Conservation (phyloP, 2,329 filamentous ascomycete genomes). For the Escovopsis sp. region DNA sequence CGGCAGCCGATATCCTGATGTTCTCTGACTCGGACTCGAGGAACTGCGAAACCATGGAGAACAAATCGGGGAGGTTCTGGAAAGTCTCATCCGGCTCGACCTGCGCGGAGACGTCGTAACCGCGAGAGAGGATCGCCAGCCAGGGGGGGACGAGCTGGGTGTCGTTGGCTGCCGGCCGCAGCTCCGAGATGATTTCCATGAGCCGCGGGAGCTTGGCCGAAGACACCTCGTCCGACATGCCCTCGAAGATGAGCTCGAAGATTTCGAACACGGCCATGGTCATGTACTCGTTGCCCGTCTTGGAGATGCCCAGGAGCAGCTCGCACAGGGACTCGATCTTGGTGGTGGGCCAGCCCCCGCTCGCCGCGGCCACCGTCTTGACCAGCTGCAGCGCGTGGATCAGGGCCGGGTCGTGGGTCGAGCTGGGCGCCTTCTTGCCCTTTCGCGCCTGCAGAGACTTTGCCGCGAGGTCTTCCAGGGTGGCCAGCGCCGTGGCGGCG, state of each 20-base stretch:
- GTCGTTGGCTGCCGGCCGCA: slow-evolving; percentile 85
- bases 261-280: slow-evolving; percentile 95
- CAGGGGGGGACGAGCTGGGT: slow-evolving; percentile 88
- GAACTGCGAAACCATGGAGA: slow-evolving; percentile 65
- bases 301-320: slow-evolving; percentile 73
- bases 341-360: slow-evolving; percentile 89
- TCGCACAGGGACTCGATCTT: slow-evolving; percentile 91
- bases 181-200: slow-evolving; percentile 79
- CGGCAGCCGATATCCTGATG: slow-evolving; percentile 84
- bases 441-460: slow-evolving; percentile 50
- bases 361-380: slow-evolving; percentile 74
- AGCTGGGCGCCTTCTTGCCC: slow-evolving; percentile 41
- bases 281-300: slow-evolving; percentile 85
- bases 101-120: slow-evolving; percentile 86
- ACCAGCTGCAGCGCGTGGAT: slow-evolving; percentile 88
- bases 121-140: slow-evolving; percentile 89
- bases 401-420: slow-evolving; percentile 61
- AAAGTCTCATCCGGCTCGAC: slow-evolving; percentile 85
- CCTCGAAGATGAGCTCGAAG: slow-evolving; percentile 91
- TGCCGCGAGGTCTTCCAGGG: slow-evolving; percentile 57
- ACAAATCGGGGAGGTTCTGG: slow-evolving; percentile 73
- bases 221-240: slow-evolving; percentile 75
- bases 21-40: slow-evolving; percentile 80
- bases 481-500: slow-evolving; percentile 75
- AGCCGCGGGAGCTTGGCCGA: slow-evolving; percentile 81